These are phyloP conservation scores for Neoboletus magnificus DNA, from an alignment of 768 basidiomycete genomes.

Conservation along the genomic window DNA sequence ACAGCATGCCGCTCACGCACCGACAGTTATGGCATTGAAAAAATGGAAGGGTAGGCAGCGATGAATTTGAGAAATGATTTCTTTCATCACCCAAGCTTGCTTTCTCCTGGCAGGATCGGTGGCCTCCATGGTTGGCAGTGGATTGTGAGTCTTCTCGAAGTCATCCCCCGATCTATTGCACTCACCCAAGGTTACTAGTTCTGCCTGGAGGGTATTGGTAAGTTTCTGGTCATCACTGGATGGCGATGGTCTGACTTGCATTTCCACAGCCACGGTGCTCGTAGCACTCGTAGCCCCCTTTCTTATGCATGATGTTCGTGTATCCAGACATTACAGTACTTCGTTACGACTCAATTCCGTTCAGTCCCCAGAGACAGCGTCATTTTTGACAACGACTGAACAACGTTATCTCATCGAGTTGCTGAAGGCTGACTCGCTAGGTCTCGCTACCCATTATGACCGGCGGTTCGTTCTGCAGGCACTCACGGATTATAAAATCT, in stretches of 20 bases:
- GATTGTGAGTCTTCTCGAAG: conserved; percentile 27
- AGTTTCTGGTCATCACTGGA: not conserved
- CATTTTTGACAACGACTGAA: conserved; percentile 30
- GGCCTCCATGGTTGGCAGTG: conserved; percentile 38
- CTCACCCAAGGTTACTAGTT: conserved; percentile 21
- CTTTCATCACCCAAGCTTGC: not conserved
- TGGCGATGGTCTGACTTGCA: not conserved
- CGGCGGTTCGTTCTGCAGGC: conserved; percentile 46
- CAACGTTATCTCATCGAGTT: conserved; percentile 34
- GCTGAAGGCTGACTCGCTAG: conserved; percentile 41
- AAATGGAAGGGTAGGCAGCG: conserved; percentile 32
- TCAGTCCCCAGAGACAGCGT: conserved; percentile 11
- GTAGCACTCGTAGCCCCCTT: conserved; percentile 33
- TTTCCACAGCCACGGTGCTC: conserved; percentile 8
- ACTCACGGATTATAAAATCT: conserved; percentile 42
- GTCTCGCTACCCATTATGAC: conserved; percentile 42
- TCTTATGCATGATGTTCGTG: conserved; percentile 49
- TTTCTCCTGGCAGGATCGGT: conserved; percentile 17
- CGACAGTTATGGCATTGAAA: conserved; percentile 33
- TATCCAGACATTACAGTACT: not conserved
- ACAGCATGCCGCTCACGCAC: not conserved
- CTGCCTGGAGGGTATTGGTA: conserved; percentile 24
- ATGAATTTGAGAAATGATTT: conserved; percentile 13
- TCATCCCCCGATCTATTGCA: not conserved
- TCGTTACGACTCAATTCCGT: not conserved